phyloP scores from a whole-genome alignment of 164 flowering plant genomes.

The Aristolochia fimbriata region DNA sequence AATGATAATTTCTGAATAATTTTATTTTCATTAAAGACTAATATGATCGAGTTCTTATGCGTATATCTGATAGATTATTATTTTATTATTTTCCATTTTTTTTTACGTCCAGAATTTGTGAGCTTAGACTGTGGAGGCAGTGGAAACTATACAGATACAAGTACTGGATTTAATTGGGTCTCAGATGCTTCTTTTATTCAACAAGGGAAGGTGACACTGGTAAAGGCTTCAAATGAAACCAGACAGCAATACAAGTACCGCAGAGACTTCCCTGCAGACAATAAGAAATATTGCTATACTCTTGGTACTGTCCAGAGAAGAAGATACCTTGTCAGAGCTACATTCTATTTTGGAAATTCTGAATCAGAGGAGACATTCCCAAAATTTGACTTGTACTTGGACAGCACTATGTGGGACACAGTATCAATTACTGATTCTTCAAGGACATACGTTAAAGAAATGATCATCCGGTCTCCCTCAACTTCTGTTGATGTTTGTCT shows the following conservation, averaged over 20 bases:
- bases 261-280: constrained; percentile 70
- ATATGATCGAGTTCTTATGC: not conserved
- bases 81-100: not conserved
- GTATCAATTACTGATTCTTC: constrained; percentile 50
- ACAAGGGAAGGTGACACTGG: constrained; percentile 30
- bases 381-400: constrained; percentile 67
- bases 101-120: constrained; percentile 61
- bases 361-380: constrained; percentile 52
- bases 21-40: not conserved
- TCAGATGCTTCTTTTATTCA: constrained; percentile 44
- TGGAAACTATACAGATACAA: constrained; percentile 50
- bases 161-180: constrained; percentile 62
- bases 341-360: constrained; percentile 64
- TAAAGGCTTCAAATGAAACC: constrained; percentile 23
- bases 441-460: constrained; percentile 60
- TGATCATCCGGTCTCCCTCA: constrained; percentile 77
- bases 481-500: constrained; percentile 59
- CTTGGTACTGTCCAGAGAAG: constrained; percentile 49
- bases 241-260: constrained; percentile 40
- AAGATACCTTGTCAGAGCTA: constrained; percentile 73
- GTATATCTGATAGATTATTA: not conserved
- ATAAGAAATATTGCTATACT: constrained; percentile 71
- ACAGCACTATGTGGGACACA: constrained; percentile 79
- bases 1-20: not conserved
- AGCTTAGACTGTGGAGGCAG: constrained; percentile 91